Conservation (phyloP, 805 yeast species). For the Kazachstania africana region DNA sequence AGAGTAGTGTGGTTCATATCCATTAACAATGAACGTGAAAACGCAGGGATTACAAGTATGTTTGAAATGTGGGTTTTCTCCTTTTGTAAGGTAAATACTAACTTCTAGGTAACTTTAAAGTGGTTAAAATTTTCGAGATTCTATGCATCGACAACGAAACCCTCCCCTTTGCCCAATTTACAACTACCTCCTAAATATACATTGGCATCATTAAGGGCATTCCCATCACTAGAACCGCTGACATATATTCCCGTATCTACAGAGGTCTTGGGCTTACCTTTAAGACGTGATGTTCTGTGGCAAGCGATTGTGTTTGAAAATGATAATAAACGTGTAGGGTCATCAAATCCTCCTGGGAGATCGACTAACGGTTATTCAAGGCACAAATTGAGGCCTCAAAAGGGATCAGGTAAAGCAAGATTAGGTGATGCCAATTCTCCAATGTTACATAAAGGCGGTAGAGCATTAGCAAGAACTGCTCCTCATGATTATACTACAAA, state of each 20-base stretch:
- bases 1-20: too few species aligned
- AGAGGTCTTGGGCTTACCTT: constrained; percentile 54
- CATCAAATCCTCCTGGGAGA: constrained; percentile 79
- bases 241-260: constrained; percentile 66
- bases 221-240: constrained; percentile 86
- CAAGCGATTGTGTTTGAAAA: constrained; percentile 87
- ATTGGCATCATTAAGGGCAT: constrained; percentile 63
- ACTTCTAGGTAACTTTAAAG: too few species aligned
- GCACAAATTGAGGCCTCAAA: constrained; percentile 74
- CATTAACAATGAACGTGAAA: too few species aligned
- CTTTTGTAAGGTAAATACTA: too few species aligned
- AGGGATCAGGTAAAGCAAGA: constrained; percentile 92
- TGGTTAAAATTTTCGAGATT: too few species aligned
- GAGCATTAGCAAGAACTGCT: constrained; percentile 81
- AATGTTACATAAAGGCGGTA: constrained; percentile 76
- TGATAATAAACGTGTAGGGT: constrained; percentile 79
- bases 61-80: too few species aligned
- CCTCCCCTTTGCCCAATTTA: constrained; percentile 15
- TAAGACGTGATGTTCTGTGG: constrained; percentile 90
- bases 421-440: constrained; percentile 95
- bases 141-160: too few species aligned
- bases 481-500: constrained; percentile 81
- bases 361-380: constrained; percentile 78
- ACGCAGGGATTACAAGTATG: too few species aligned
- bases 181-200: constrained; percentile 55